Evolutionary conservation across 805 yeast genomes (phyloP).

Genomic region (Kazachstania africana): DNA sequence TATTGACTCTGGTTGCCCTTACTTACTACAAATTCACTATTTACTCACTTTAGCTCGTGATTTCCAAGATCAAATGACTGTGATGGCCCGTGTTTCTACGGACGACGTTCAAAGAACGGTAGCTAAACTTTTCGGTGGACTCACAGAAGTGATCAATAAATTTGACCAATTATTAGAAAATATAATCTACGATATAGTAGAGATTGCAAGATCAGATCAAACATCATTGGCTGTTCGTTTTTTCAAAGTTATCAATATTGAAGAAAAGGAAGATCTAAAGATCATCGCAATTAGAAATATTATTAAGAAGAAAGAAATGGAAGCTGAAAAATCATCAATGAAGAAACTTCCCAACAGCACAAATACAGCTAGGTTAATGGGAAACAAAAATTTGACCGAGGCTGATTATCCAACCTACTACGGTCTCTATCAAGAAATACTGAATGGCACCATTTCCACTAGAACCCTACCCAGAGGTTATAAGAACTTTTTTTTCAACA

Average conservation of each 20-base stretch:
- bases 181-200: conserved; percentile 59
- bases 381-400: conserved; percentile 2
- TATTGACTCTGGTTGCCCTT: conserved; percentile 34
- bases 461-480: conserved; percentile 46
- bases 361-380: conserved; percentile 6
- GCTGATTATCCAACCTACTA: conserved; percentile 22
- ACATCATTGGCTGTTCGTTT: conserved; percentile 54
- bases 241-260: conserved; percentile 69
- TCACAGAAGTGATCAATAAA: conserved; percentile 32
- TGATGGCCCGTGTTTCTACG: conserved; percentile 39
- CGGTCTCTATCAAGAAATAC: conserved; percentile 28
- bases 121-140: conserved; percentile 27
- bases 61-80: conserved; percentile 60
- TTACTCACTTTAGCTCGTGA: conserved; percentile 60
- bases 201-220: conserved; percentile 60
- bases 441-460: conserved; percentile 32
- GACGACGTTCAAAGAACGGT: conserved; percentile 62
- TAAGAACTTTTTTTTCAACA: conserved; percentile 45
- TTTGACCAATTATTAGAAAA: conserved; percentile 57
- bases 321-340: conserved; percentile 17
- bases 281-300: conserved; percentile 27
- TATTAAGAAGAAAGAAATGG: conserved; percentile 22
- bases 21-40: conserved; percentile 57
- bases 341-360: conserved; percentile 20
- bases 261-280: conserved; percentile 67